These are phyloP conservation scores for Mortierella sp. DNA, from an alignment of 371 early-diverging fungal genomes.

Conservation along the genomic window DNA sequence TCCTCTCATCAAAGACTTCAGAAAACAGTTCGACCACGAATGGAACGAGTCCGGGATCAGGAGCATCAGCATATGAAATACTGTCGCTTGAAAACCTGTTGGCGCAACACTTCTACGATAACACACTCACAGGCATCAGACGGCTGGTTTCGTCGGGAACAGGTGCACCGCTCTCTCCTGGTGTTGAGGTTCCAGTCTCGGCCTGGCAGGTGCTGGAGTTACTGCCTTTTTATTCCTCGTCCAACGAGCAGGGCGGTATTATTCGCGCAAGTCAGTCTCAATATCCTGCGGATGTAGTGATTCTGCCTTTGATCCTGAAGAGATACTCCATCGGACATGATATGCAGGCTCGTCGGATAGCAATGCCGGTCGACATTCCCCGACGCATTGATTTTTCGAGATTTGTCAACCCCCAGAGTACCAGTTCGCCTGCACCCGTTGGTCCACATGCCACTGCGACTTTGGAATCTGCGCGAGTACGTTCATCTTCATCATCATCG, in stretches of 20 bases:
- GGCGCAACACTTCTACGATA: slow-evolving; percentile 56
- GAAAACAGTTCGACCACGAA: background rate
- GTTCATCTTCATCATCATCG: slow-evolving; percentile 6
- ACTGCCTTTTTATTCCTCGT: slow-evolving; percentile 67
- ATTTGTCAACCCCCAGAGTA: slow-evolving; percentile 57
- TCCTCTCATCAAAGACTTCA: slow-evolving; percentile 18
- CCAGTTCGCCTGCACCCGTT: background rate
- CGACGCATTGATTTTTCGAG: slow-evolving; percentile 60
- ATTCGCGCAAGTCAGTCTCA: slow-evolving; percentile 59
- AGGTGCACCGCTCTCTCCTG: slow-evolving; percentile 48
- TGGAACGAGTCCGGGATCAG: background rate
- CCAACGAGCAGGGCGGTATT: slow-evolving; percentile 65
- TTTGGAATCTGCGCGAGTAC: background rate
- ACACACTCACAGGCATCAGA: slow-evolving; percentile 56
- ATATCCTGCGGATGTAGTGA: slow-evolving; percentile 62
- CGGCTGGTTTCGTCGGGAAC: slow-evolving; percentile 48
- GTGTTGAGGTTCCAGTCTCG: slow-evolving; percentile 57
- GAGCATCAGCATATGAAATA: slow-evolving; percentile 10
- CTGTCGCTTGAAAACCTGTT: slow-evolving; percentile 56
- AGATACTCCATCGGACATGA: slow-evolving; percentile 60
- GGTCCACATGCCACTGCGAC: too few species aligned
- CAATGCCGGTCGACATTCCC: slow-evolving; percentile 59
- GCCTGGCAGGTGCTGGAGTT: slow-evolving; percentile 72
- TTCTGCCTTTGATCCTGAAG: slow-evolving; percentile 67
- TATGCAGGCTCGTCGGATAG: slow-evolving; percentile 55